Evolutionary conservation across 257 asterid genomes (phyloP).

Genomic region (Craterostigma plantagineum): DNA sequence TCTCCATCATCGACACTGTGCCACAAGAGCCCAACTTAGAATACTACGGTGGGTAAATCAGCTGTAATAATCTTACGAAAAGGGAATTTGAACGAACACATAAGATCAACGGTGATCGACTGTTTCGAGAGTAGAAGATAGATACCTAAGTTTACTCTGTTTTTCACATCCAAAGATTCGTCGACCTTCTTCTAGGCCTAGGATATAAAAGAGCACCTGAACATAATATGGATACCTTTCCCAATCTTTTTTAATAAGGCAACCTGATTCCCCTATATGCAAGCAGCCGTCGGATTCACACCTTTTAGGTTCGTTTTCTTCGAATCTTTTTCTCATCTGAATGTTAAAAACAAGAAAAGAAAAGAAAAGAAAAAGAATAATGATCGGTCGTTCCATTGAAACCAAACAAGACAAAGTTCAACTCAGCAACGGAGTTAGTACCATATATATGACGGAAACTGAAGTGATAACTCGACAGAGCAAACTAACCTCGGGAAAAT

Average conservation of each 20-base stretch:
- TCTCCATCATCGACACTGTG: slow-evolving; percentile 62
- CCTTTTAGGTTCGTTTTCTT: slow-evolving; percentile 27
- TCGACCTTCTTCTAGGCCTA: slow-evolving; percentile 71
- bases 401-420: not conserved
- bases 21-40: no score
- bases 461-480: no score
- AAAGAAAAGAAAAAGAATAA: slow-evolving; percentile 1
- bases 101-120: no score
- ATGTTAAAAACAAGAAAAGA: slow-evolving; percentile 6
- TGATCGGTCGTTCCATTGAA: not conserved
- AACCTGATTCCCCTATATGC: slow-evolving; percentile 88
- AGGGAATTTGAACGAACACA: not conserved
- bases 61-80: no score
- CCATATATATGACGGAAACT: no score
- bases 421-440: no score
- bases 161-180: slow-evolving; percentile 80
- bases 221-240: slow-evolving; percentile 82
- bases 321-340: slow-evolving; percentile 61
- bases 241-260: slow-evolving; percentile 68
- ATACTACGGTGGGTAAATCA: no score
- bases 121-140: no score
- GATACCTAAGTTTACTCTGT: slow-evolving; percentile 90
- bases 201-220: slow-evolving; percentile 78
- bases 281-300: slow-evolving; percentile 70
- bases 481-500: slow-evolving; percentile 71